These are phyloP conservation scores for Turnera subulata DNA, from an alignment of 345 rosid species.

Conservation along the genomic window DNA sequence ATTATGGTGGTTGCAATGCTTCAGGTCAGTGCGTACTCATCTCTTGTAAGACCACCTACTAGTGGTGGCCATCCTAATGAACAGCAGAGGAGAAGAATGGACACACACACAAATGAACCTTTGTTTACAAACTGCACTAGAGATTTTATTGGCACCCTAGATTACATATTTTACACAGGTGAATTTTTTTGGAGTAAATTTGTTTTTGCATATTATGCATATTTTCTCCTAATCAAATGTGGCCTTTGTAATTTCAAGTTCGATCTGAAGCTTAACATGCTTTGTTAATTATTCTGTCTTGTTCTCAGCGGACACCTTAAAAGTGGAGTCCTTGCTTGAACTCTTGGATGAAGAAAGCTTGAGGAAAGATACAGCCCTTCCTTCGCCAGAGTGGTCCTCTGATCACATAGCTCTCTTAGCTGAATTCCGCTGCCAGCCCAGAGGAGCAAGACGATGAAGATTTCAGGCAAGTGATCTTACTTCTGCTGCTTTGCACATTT, in stretches of 20 bases:
- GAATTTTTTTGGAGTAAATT: neutral
- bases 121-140: slow-evolving; percentile 92
- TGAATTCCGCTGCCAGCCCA: slow-evolving; percentile 91
- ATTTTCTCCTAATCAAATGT: neutral
- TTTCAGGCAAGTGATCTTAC: slow-evolving; percentile 19
- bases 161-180: slow-evolving; percentile 98
- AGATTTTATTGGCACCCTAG: slow-evolving; percentile 87
- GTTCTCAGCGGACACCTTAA: slow-evolving; percentile 78
- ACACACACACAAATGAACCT: slow-evolving; percentile 82
- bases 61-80: slow-evolving; percentile 32
- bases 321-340: slow-evolving; percentile 92
- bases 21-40: slow-evolving; percentile 99
- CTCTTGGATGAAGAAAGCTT: slow-evolving; percentile 96
- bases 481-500: neutral
- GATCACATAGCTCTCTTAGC: slow-evolving; percentile 96
- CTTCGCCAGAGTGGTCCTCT: slow-evolving; percentile 99
- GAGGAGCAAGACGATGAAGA: slow-evolving; percentile 79
- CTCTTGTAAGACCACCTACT: slow-evolving; percentile 69
- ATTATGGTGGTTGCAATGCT: slow-evolving; percentile 18
- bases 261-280: slow-evolving; percentile 7
- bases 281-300: slow-evolving; percentile 2
- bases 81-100: slow-evolving; percentile 86
- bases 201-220: neutral
- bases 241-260: slow-evolving; percentile 9
- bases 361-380: slow-evolving; percentile 98